Evolutionary conservation across 768 basidiomycete genomes (phyloP).

Genomic region (Strobilomyces confusus): DNA sequence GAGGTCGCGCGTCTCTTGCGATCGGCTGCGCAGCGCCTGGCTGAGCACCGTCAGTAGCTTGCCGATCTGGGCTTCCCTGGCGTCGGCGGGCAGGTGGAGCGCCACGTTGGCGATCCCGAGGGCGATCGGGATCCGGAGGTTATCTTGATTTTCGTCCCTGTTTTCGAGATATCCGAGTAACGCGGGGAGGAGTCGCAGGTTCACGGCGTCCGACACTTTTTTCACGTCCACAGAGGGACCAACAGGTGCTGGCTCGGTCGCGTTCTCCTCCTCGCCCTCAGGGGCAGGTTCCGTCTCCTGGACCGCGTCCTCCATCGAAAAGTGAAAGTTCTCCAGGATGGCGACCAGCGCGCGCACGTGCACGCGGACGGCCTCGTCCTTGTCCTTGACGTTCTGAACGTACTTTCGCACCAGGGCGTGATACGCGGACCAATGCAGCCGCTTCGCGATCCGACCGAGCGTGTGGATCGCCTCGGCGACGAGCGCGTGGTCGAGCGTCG

Average conservation of each 20-base stretch:
- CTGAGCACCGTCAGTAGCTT: constrained; percentile 80
- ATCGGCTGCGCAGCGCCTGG: constrained; percentile 89
- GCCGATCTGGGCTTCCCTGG: constrained; percentile 64
- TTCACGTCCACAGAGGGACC: constrained; percentile 17
- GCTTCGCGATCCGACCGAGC: constrained; percentile 72
- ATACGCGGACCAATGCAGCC: constrained; percentile 83
- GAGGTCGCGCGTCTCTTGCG: constrained; percentile 88
- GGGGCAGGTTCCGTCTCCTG: constrained; percentile 26
- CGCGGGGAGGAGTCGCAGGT: constrained; percentile 68
- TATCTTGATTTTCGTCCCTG: constrained; percentile 79
- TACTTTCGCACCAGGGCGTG: constrained; percentile 77
- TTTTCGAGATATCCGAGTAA: constrained; percentile 80
- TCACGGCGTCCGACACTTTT: constrained; percentile 71
- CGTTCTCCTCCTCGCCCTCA: constrained; percentile 30
- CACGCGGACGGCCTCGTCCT: constrained; percentile 69
- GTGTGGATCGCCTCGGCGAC: constrained; percentile 85
- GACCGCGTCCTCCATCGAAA: constrained; percentile 67
- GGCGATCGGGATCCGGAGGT: constrained; percentile 82
- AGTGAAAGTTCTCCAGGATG: constrained; percentile 88
- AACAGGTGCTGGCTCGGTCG: background rate
- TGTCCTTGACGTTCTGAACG: constrained; percentile 61
- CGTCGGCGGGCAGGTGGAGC: constrained; percentile 63
- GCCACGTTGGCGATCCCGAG: constrained; percentile 85
- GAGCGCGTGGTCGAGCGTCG: constrained; percentile 75
- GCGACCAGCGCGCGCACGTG: constrained; percentile 83